Conservation (phyloP, 306 rosid species). For the Cyamopsis tetragonoloba region DNA sequence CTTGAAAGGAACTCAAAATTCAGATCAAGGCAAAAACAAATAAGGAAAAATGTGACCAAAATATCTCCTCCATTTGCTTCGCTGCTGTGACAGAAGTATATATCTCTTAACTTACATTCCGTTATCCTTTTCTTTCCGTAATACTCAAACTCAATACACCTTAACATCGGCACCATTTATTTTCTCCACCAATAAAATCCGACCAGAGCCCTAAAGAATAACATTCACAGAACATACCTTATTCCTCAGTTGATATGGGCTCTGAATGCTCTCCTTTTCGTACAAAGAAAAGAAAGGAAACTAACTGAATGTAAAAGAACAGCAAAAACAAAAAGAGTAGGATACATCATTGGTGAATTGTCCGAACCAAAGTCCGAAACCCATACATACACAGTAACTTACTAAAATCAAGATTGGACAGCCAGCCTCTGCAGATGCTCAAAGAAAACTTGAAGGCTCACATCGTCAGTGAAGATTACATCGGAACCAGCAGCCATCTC, state of each 20-base stretch:
- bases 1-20: constrained; percentile 15
- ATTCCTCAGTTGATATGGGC: constrained; percentile 37
- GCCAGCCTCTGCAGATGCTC: constrained; percentile 94
- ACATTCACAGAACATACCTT: constrained; percentile 32
- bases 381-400: constrained; percentile 26
- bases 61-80: constrained; percentile 32
- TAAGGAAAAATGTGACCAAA: neutral
- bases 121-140: constrained; percentile 39
- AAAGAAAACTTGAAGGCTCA: constrained; percentile 88
- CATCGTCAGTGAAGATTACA: constrained; percentile 84
- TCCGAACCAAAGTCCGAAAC: constrained; percentile 38
- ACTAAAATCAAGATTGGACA: constrained; percentile 44
- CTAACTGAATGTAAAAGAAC: constrained; percentile 30
- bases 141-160: constrained; percentile 25
- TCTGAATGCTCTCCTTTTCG: constrained; percentile 29
- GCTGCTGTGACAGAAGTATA: constrained; percentile 17
- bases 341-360: constrained; percentile 22
- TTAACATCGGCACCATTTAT: constrained; percentile 27
- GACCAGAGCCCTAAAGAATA: constrained; percentile 48
- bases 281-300: constrained; percentile 39
- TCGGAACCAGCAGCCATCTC: constrained; percentile 85
- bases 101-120: constrained; percentile 37
- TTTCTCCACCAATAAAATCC: constrained; percentile 31
- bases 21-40: constrained; percentile 21
- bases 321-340: constrained; percentile 32